Evolutionary conservation across 148 eudicot species (phyloP).

Genomic region (Rhododendron ferrugineum): DNA sequence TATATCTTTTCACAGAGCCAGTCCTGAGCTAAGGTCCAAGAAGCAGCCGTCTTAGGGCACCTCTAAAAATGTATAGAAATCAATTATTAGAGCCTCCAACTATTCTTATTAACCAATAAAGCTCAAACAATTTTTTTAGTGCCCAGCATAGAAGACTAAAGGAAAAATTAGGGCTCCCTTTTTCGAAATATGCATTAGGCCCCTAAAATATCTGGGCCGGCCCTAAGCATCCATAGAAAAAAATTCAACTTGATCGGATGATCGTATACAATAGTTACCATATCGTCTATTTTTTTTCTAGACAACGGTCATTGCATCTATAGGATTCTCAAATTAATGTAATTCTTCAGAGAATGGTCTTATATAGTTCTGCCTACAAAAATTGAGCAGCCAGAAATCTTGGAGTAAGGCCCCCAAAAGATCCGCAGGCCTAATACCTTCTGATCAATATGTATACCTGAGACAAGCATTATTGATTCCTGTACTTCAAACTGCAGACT

Average conservation of each 20-base stretch:
- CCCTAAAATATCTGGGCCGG: not conserved
- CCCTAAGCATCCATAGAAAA: not conserved
- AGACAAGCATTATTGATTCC: not conserved
- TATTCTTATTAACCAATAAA: not conserved
- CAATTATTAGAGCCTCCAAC: not conserved
- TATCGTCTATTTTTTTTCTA: not conserved
- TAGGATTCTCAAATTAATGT: not conserved
- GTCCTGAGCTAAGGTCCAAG: not conserved
- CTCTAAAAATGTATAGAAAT: not conserved
- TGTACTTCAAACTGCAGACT: not conserved
- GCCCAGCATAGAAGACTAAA: not conserved
- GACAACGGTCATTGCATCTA: not conserved
- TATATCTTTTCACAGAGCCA: not conserved
- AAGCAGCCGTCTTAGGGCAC: not conserved
- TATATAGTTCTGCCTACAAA: not conserved
- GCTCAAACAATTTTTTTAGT: not conserved
- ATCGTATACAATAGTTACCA: not conserved
- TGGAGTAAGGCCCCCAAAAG: not conserved
- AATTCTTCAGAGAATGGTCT: no score
- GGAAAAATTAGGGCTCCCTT: not conserved
- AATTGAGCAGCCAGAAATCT: not conserved
- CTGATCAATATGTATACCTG: not conserved
- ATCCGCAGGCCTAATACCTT: not conserved
- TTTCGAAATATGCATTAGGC: no score
- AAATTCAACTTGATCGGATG: not conserved